These are phyloP conservation scores for Suhomyces chickasaworum DNA, from an alignment of 1,139 yeast species.

Conservation along the genomic window DNA sequence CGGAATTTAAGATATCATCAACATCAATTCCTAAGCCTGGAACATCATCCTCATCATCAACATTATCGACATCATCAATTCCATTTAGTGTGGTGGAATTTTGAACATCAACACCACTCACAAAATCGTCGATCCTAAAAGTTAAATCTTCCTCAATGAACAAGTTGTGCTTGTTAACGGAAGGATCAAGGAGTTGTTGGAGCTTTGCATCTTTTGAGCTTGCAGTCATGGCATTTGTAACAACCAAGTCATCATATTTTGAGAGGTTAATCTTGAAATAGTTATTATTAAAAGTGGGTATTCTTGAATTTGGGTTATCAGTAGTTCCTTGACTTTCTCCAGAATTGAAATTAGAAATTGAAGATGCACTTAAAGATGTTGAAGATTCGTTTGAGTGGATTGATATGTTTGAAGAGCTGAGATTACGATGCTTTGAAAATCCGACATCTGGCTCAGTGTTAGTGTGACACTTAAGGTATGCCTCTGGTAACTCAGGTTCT, in stretches of 20 bases:
- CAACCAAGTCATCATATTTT: slow-evolving; percentile 40
- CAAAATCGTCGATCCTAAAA: slow-evolving; percentile 45
- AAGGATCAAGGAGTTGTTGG: slow-evolving; percentile 23
- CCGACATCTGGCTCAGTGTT: slow-evolving; percentile 15
- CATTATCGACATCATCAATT: slow-evolving; percentile 32
- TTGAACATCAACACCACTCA: slow-evolving; percentile 31
- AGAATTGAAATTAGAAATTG: slow-evolving; percentile 9
- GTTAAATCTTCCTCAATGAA: slow-evolving; percentile 37
- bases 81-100: slow-evolving; percentile 23
- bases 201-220: slow-evolving; percentile 17
- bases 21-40: slow-evolving; percentile 50
- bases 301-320: slow-evolving; percentile 23
- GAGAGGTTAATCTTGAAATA: slow-evolving; percentile 38
- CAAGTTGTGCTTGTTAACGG: slow-evolving; percentile 30
- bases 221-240: slow-evolving; percentile 8
- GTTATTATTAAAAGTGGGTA: slow-evolving; percentile 44
- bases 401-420: slow-evolving; percentile 29
- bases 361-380: slow-evolving; percentile 15
- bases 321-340: slow-evolving; percentile 4
- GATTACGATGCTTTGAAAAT: slow-evolving; percentile 17
- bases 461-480: slow-evolving; percentile 29
- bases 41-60: slow-evolving; percentile 40
- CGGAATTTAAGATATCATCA: slow-evolving; percentile 47
- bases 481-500: slow-evolving; percentile 47
- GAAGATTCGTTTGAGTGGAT: slow-evolving; percentile 33